Evolutionary conservation across 352 stramenopile genomes (phyloP), one percentile per base, ranked within the genome.

Genomic region (Pythium coloratum): DNA sequence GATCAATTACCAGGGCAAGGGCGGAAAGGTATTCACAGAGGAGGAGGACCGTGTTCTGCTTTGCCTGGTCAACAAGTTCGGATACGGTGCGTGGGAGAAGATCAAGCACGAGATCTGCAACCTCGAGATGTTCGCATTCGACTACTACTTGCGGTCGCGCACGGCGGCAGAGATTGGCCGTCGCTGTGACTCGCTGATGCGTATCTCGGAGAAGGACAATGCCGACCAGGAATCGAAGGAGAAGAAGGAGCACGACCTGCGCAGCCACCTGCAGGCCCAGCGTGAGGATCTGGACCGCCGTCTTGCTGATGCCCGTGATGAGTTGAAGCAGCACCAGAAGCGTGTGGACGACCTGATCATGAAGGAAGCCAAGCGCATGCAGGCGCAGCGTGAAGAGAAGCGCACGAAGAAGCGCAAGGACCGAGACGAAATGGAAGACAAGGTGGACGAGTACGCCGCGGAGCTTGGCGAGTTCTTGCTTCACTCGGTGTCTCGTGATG

Each of bases 71-170:
- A 92, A 99, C 73, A 84, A 96, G 60, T 98, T 98, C 74, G 97
- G 97, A 3, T 99, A 99, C 69, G 97, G 97, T 40, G 91, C 93
- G 28, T 98, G 96, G 81, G 97, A 99, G 69, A 88, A 94, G 51
- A 99, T 99, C 72, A 97, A 98, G 59, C 88, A 98, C 50, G 96
- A 99, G 76, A 99, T 99, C 33, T 90, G 88, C 58, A 82, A 84
- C 24, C 77, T 92, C 38, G 84, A 94, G 55, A 81, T 88, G 76
- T 99, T 99, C 71, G 86, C 96, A 16, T 99, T 99, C 55, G 96
- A 99, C 69, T 99, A 98, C 85, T 99, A 99, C 74, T 97, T 99
- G 75, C 98, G 98, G 42, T 99, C 93, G 12, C 87, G 97, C 47
- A 98, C 91, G 14, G 89, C 95, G 1, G 86, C 87, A 6, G 97